Evolutionary conservation across 139 green algal species (phyloP), one percentile per base, ranked within the genome.

Genomic region (Coccomyxa sp.): DNA sequence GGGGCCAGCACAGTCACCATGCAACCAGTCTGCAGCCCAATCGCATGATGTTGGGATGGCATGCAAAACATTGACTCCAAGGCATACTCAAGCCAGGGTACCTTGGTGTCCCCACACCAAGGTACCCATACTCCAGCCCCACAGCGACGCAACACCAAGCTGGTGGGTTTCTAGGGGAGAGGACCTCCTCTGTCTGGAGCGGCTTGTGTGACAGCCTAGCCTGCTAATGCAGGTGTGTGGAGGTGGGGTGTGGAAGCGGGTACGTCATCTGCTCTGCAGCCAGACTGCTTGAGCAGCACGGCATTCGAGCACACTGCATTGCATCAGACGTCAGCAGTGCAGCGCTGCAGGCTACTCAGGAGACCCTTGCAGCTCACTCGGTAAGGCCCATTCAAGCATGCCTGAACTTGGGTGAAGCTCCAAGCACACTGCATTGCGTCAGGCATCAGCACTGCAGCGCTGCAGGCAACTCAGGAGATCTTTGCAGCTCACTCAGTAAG

Each of bases 161-260:
- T 64, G 2, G 50, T 22, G 22, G 50, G 27, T 64, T 3, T 7
- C 5, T 22, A 64, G 27, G 1, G 22, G 50, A 75, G 35, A n/a
- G 27, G 14, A 34, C 8, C 5, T 37, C 41, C 36, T 31, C 29
- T 71, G n/a, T n/a, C n/a, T n/a, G n/a, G n/a, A n/a, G n/a, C n/a
- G n/a, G n/a, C n/a, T n/a, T n/a, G n/a, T n/a, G n/a, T n/a, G n/a
- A n/a, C n/a, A n/a, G n/a, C n/a, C n/a, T n/a, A n/a, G n/a, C n/a
- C n/a, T n/a, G n/a, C n/a, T 7, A 5, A 12, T 39, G 12, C 84
- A 94, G 89, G 31, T 86, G 81, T 70, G 27, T 97, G 12, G 92
- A 97, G 78, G 68, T 98, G 36, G 94, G 94, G 6, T 89, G 86
- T 77, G 94, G 94, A 41, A 95, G 88, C 68, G 94, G 94, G 24